phyloP scores from a whole-genome alignment of 2,329 filamentous ascomycete genomes.

The Eutypa lata region DNA sequence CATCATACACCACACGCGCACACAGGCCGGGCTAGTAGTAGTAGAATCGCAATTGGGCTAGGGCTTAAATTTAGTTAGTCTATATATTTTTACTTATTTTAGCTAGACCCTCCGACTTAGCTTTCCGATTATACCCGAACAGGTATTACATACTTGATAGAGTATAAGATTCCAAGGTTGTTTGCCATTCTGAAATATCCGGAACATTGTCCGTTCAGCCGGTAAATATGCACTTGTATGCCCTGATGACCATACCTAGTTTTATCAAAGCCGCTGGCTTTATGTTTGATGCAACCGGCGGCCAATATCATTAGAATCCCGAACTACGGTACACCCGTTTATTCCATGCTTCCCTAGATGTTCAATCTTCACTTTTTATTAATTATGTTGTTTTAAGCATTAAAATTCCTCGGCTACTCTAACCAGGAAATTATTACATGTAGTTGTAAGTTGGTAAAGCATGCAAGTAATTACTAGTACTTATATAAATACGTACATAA shows the following conservation, averaged over 20 bases:
- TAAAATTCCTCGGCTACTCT: background rate
- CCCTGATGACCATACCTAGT: background rate
- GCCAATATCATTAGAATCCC: background rate
- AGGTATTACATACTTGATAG: background rate
- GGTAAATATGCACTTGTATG: background rate
- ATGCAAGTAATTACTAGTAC: background rate
- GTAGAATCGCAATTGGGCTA: too few relatives aligned
- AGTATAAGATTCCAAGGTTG: background rate
- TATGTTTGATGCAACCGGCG: background rate
- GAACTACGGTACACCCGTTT: background rate
- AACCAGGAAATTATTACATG: too few relatives aligned
- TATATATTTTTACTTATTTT: background rate
- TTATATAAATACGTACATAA: too few relatives aligned
- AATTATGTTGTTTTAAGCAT: background rate
- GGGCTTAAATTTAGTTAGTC: background rate
- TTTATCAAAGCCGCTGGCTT: background rate
- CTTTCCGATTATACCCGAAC: background rate
- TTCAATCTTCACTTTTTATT: too few relatives aligned
- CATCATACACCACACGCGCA: background rate
- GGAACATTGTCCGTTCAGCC: background rate
- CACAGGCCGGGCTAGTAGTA: background rate
- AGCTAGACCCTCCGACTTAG: background rate
- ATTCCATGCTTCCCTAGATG: background rate
- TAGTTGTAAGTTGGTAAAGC: background rate
- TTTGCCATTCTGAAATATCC: background rate